Conservation (phyloP, 1,284 basidiomycete species). For the Tylopilus sp. region DNA sequence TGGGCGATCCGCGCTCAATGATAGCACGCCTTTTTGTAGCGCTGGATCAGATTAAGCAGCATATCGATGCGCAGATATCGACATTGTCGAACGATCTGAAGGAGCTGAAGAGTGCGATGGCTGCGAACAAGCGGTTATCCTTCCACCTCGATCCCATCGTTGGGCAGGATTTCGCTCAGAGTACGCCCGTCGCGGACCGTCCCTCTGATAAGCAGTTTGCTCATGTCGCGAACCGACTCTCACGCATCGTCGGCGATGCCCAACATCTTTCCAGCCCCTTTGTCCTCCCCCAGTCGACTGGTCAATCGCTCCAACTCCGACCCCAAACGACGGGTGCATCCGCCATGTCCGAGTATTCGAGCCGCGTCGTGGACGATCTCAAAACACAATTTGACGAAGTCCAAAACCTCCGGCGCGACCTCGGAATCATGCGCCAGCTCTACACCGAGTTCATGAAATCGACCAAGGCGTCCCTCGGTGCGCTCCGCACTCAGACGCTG, state of each 20-base stretch:
- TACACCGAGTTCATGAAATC: constrained; percentile 90
- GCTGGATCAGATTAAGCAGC: constrained; percentile 97
- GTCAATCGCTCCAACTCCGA: constrained; percentile 61
- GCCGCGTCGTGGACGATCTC: constrained; percentile 72
- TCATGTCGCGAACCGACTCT: constrained; percentile 63
- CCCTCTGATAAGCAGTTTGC: constrained; percentile 72
- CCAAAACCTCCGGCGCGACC: constrained; percentile 86
- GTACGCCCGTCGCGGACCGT: constrained; percentile 53
- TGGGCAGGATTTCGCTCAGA: constrained; percentile 54
- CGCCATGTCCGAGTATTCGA: constrained; percentile 64
- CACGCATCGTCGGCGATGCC: constrained; percentile 50
- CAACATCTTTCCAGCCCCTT: constrained; percentile 33
- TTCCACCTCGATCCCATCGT: constrained; percentile 41
- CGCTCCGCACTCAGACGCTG: constrained; percentile 77
- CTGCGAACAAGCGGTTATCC: constrained; percentile 44
- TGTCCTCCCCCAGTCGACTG: constrained; percentile 58
- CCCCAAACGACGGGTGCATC: constrained; percentile 72
- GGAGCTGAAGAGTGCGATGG: constrained; percentile 73
- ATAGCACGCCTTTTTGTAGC: constrained; percentile 46
- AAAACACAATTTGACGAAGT: constrained; percentile 93
- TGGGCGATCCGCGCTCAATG: background rate
- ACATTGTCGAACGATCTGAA: constrained; percentile 87
- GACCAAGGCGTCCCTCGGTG: constrained; percentile 79
- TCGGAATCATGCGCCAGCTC: constrained; percentile 89
- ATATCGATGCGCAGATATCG: constrained; percentile 88